phyloP scores from a whole-genome alignment of 352 stramenopile genomes.

The Globisporangium nodosum region DNA sequence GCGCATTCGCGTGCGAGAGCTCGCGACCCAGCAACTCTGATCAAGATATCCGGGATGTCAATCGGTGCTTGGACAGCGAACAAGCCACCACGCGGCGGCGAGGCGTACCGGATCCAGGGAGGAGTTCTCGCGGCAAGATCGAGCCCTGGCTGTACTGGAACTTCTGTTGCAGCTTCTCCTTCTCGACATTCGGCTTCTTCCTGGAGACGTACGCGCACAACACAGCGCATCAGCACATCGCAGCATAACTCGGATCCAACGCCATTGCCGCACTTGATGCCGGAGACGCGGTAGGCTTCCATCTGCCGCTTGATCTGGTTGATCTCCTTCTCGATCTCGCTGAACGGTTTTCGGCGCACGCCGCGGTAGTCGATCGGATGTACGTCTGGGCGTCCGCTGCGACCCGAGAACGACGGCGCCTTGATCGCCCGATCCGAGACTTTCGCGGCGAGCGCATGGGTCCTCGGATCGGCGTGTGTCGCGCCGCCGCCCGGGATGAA shows the following conservation, averaged over 20 bases:
- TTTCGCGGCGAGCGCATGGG: constrained; percentile 37
- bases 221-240: background rate
- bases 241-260: background rate
- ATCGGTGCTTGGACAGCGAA: background rate
- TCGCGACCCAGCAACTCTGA: constrained; percentile 60
- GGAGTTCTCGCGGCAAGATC: constrained; percentile 63
- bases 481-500: constrained; percentile 62
- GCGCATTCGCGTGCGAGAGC: constrained; percentile 41
- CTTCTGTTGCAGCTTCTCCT: constrained; percentile 77
- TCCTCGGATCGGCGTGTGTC: constrained; percentile 36
- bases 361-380: constrained; percentile 57
- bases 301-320: constrained; percentile 67
- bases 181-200: constrained; percentile 60
- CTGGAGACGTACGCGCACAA: constrained; percentile 6
- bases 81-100: background rate
- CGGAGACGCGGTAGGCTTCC: constrained; percentile 49
- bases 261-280: constrained; percentile 30
- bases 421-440: constrained; percentile 63
- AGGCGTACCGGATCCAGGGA: constrained; percentile 54
- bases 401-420: constrained; percentile 28
- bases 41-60: too few species aligned
- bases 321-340: constrained; percentile 76
- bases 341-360: constrained; percentile 50
- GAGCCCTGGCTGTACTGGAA: constrained; percentile 64
- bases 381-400: constrained; percentile 28